These are phyloP conservation scores for Calonectria pseudoreteaudii DNA, from an alignment of 2,329 filamentous ascomycete genomes.

Conservation along the genomic window DNA sequence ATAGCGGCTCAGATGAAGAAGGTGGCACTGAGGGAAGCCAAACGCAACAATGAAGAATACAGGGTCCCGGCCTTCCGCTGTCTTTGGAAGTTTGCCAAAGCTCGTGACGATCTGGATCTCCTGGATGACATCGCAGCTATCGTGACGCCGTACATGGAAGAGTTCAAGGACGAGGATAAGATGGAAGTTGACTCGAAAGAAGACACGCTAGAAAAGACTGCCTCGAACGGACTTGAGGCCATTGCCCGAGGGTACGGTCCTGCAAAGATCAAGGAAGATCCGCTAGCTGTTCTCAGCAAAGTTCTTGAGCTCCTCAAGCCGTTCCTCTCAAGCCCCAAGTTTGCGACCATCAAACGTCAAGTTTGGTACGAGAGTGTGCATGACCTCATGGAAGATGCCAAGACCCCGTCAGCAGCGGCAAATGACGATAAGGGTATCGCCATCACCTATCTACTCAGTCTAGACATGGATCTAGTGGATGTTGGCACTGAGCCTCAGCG, in stretches of 20 bases:
- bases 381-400: slow-evolving; percentile 60
- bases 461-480: slow-evolving; percentile 60
- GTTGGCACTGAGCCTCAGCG: slow-evolving; percentile 65
- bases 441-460: slow-evolving; percentile 56
- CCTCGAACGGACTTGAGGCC: slow-evolving; percentile 63
- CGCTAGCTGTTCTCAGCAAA: slow-evolving; percentile 52
- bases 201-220: slow-evolving; percentile 56
- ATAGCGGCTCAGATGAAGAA: slow-evolving; percentile 79
- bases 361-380: slow-evolving; percentile 64
- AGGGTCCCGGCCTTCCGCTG: slow-evolving; percentile 79
- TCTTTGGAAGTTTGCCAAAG: slow-evolving; percentile 78
- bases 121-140: slow-evolving; percentile 75
- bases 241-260: slow-evolving; percentile 63
- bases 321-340: slow-evolving; percentile 53
- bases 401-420: slow-evolving; percentile 30
- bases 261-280: slow-evolving; percentile 50
- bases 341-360: slow-evolving; percentile 58
- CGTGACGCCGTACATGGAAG: slow-evolving; percentile 71
- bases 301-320: slow-evolving; percentile 55
- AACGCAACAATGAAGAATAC: slow-evolving; percentile 89
- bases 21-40: slow-evolving; percentile 87
- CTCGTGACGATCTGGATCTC: slow-evolving; percentile 76
- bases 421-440: slow-evolving; percentile 39
- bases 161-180: slow-evolving; percentile 66
- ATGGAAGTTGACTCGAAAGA: slow-evolving; percentile 77